Evolutionary conservation across 2,329 filamentous ascomycete genomes (phyloP).

Genomic region (Alternaria ethzedia): DNA sequence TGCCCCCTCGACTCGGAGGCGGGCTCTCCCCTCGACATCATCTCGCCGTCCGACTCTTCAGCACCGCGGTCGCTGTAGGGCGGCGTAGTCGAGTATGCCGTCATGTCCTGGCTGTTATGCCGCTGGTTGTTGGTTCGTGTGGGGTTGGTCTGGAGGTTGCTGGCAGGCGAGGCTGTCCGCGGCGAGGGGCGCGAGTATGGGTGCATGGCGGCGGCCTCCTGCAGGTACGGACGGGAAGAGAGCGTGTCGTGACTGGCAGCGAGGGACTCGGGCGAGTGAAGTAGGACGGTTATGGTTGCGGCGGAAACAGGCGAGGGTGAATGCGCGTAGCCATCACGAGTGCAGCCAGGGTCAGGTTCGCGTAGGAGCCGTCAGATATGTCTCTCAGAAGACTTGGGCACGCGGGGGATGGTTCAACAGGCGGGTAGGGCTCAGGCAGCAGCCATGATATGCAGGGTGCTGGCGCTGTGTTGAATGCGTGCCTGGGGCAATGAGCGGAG

Average conservation of each 20-base stretch:
- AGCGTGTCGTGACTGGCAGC: conserved; percentile 11
- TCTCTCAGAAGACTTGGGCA: conserved; percentile 41
- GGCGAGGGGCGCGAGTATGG: conserved; percentile 78
- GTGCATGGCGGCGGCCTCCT: conserved; percentile 69
- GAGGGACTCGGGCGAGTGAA: conserved; percentile 15
- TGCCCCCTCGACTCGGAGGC: conserved; percentile 40
- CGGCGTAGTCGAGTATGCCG: conserved; percentile 60
- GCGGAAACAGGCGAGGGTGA: conserved; percentile 40
- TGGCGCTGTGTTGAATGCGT: conserved; percentile 21
- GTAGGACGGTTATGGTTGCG: conserved; percentile 39
- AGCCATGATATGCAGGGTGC: conserved; percentile 38
- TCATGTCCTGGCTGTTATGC: conserved; percentile 64
- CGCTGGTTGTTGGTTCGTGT: conserved; percentile 74
- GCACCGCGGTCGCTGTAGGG: conserved; percentile 58
- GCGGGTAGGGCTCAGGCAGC: conserved; percentile 43
- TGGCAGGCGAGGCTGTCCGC: conserved; percentile 74
- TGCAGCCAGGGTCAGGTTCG: conserved; percentile 33
- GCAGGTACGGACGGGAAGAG: conserved; percentile 21
- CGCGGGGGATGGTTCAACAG: conserved; percentile 25
- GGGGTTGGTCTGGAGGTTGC: conserved; percentile 74
- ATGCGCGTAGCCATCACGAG: conserved; percentile 49
- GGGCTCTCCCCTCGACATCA: conserved; percentile 43
- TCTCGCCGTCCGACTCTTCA: conserved; percentile 58
- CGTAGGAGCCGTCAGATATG: conserved; percentile 29
- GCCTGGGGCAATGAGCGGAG: conserved; percentile 23